These are phyloP conservation scores for Podila epigama DNA, from an alignment of 192 early-diverging fungal genomes.

Conservation along the genomic window DNA sequence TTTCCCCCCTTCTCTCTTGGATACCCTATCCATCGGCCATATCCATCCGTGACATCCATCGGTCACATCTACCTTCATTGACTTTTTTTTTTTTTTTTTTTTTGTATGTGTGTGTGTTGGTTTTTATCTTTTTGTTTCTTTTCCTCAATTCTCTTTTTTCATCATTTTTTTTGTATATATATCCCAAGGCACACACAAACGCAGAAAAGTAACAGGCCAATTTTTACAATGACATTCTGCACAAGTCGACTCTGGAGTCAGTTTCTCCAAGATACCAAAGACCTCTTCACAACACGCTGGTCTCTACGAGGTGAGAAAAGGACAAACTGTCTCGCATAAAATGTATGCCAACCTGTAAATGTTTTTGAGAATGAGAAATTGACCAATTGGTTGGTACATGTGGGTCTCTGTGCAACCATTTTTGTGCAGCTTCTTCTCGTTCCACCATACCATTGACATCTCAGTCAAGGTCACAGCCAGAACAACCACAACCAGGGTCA, in stretches of 20 bases:
- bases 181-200: neutral
- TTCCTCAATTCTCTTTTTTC: neutral
- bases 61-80: neutral
- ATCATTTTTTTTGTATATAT: neutral
- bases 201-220: constrained; percentile 3
- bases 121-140: neutral
- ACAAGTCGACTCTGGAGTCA: constrained; percentile 32
- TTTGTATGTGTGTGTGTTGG: neutral
- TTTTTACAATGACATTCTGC: neutral
- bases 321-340: neutral
- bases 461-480: neutral
- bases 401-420: too few species aligned
- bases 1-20: neutral
- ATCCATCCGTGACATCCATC: neutral
- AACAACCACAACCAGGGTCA: neutral
- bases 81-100: neutral
- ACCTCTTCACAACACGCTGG: constrained; percentile 6
- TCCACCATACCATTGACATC: neutral
- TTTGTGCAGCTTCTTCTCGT: too few species aligned
- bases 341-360: neutral
- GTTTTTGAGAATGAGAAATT: too few species aligned
- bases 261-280: constrained; percentile 17
- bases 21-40: neutral
- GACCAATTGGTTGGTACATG: too few species aligned
- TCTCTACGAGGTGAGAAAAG: constrained; percentile 1